Percentiles rank a stretch among this genome's conserved stretches.
These are phyloP conservation scores for Luffa aegyptiaca DNA, from an alignment of 306 rosid species.

Conservation along the genomic window DNA sequence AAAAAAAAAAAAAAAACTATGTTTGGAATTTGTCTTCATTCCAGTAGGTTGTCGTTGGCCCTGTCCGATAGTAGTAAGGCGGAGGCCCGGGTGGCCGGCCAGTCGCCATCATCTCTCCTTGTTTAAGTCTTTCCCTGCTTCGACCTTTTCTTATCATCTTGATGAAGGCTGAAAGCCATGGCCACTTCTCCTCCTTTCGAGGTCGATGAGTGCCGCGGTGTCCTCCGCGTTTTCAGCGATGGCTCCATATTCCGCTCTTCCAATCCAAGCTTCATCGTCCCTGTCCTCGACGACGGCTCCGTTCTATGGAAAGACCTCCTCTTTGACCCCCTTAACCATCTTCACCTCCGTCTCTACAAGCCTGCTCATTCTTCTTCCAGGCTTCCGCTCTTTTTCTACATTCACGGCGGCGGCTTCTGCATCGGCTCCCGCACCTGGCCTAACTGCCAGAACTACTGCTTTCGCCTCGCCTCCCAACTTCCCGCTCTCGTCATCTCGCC, in stretches of 20 bases:
- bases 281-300: slow-evolving; percentile 41
- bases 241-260: slow-evolving; percentile 56
- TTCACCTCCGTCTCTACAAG: slow-evolving; percentile 70
- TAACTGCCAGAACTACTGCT: slow-evolving; percentile 71
- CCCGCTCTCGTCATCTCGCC: slow-evolving; percentile 46
- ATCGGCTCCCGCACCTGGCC: slow-evolving; percentile 95
- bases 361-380: slow-evolving; percentile 21
- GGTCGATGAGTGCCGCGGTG: slow-evolving; percentile 72
- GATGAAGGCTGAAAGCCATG: background rate
- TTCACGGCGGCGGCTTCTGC: slow-evolving; percentile 93
- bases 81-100: background rate
- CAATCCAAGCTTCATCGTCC: slow-evolving; percentile 39
- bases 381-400: slow-evolving; percentile 60
- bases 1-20: too few relatives aligned
- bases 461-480: slow-evolving; percentile 42
- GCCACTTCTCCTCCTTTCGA: slow-evolving; percentile 13
- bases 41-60: too few relatives aligned
- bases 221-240: slow-evolving; percentile 68
- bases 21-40: background rate
- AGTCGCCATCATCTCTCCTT: background rate
- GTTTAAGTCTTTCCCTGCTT: background rate
- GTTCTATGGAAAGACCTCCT: slow-evolving; percentile 70
- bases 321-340: slow-evolving; percentile 32
- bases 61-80: too few relatives aligned
- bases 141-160: background rate